phyloP scores from a whole-genome alignment of 1,284 basidiomycete genomes.

The Trichosporon sp. region DNA sequence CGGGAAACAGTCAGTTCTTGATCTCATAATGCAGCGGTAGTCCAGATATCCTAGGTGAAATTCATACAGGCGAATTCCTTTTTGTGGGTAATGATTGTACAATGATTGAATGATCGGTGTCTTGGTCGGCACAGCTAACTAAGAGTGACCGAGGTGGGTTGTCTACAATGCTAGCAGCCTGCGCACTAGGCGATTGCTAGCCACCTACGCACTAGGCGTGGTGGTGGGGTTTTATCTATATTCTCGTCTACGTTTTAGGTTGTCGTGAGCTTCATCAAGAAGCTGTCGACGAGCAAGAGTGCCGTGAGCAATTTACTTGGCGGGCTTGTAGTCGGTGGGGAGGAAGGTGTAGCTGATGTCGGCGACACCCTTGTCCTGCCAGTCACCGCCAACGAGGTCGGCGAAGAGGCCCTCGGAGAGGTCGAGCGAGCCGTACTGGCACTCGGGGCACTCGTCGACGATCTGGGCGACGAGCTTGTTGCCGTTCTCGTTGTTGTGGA shows the following conservation, averaged over 20 bases:
- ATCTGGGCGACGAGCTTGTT: conserved; percentile 59
- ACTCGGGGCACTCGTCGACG: conserved; percentile 50
- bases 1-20: neutral
- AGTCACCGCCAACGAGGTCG: conserved; percentile 28
- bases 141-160: neutral
- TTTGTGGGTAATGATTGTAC: neutral
- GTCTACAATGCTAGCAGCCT: neutral
- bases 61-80: neutral
- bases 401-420: conserved; percentile 49
- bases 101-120: neutral
- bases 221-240: neutral
- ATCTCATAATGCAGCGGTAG: neutral
- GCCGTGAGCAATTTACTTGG: neutral
- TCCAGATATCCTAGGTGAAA: neutral
- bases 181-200: neutral
- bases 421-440: conserved; percentile 50
- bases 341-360: conserved; percentile 22
- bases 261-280: neutral
- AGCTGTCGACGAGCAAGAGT: neutral
- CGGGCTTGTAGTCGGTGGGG: neutral
- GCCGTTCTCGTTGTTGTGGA: conserved; percentile 60
- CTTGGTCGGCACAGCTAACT: neutral
- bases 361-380: conserved; percentile 39
- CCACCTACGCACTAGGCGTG: neutral
- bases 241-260: neutral